phyloP scores from a whole-genome alignment of 129 eudicot genomes.

The Chrysanthemum seticuspe region DNA sequence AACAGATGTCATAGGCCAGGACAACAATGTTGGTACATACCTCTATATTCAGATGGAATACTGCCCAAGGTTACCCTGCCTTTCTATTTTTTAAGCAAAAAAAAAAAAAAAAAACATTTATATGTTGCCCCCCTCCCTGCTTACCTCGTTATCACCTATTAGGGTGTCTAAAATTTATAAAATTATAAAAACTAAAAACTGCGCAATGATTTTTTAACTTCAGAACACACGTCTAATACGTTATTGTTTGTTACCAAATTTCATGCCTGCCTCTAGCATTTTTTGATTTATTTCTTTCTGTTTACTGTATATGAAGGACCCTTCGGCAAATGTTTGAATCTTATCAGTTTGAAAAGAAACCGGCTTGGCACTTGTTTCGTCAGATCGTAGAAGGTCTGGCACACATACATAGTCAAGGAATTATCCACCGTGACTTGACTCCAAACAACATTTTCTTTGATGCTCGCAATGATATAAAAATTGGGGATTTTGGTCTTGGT shows the following conservation, averaged over 20 bases:
- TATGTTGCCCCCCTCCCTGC: no score
- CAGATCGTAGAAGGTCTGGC: constrained; percentile 96
- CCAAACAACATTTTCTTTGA: constrained; percentile 94
- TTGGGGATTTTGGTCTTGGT: constrained; percentile 99
- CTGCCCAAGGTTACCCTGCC: constrained; percentile 74
- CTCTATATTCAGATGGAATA: constrained; percentile 98
- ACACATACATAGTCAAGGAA: constrained; percentile 95
- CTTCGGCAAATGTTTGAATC: constrained; percentile 82
- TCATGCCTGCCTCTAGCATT: not conserved
- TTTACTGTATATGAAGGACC: constrained; percentile 54
- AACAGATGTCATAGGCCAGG: constrained; percentile 48
- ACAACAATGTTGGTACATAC: constrained; percentile 65
- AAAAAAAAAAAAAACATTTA: no score
- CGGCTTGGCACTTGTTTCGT: constrained; percentile 85
- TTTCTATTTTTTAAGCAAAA: not conserved
- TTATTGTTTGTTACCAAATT: not conserved
- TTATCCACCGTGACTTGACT: constrained; percentile 95
- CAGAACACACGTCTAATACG: not conserved
- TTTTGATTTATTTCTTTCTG: constrained; percentile 9
- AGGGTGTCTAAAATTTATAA: no score
- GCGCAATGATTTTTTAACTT: not conserved
- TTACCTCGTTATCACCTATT: no score
- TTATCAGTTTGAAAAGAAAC: constrained; percentile 83
- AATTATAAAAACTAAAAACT: not conserved
- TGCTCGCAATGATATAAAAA: constrained; percentile 94